phyloP scores from a whole-genome alignment of 2,329 filamentous ascomycete genomes.

The Colletotrichum navitas region DNA sequence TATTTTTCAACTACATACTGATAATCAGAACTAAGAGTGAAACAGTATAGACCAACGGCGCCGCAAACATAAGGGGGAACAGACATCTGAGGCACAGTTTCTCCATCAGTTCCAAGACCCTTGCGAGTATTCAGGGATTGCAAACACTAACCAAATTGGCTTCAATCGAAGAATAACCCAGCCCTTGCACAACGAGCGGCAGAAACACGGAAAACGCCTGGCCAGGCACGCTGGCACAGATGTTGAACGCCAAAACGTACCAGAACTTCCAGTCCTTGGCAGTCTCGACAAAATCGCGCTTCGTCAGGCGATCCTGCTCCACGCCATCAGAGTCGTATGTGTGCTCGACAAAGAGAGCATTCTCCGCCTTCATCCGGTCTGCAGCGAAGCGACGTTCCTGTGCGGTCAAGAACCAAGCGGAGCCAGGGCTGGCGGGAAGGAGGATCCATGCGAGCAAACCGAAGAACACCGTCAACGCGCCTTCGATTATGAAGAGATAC shows the following conservation, averaged over 20 bases:
- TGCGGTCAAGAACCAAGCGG: constrained; percentile 54
- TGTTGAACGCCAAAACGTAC: constrained; percentile 51
- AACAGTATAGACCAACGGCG: constrained; percentile 47
- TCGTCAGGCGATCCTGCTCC: constrained; percentile 45
- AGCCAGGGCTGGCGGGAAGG: constrained; percentile 53
- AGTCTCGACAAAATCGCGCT: constrained; percentile 50
- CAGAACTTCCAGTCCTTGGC: constrained; percentile 53
- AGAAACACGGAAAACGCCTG: constrained; percentile 52
- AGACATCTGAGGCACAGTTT: constrained; percentile 44
- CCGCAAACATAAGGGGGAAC: constrained; percentile 52
- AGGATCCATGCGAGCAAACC: constrained; percentile 54
- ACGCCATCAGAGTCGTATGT: constrained; percentile 42
- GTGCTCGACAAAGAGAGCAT: constrained; percentile 49
- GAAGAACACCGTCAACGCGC: constrained; percentile 53
- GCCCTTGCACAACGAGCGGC: constrained; percentile 50
- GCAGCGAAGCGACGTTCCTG: constrained; percentile 54
- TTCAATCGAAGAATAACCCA: constrained; percentile 46
- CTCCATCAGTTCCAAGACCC: background rate
- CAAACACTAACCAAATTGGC: constrained; percentile 45
- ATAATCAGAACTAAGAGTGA: constrained; percentile 49
- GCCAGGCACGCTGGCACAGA: constrained; percentile 50
- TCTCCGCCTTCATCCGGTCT: constrained; percentile 52
- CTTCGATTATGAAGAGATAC: constrained; percentile 61
- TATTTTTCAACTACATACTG: constrained; percentile 17
- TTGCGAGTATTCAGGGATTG: too few relatives aligned